Evolutionary conservation across 345 rosid species (phyloP).

Genomic region (Xanthoceras sorbifolium): DNA sequence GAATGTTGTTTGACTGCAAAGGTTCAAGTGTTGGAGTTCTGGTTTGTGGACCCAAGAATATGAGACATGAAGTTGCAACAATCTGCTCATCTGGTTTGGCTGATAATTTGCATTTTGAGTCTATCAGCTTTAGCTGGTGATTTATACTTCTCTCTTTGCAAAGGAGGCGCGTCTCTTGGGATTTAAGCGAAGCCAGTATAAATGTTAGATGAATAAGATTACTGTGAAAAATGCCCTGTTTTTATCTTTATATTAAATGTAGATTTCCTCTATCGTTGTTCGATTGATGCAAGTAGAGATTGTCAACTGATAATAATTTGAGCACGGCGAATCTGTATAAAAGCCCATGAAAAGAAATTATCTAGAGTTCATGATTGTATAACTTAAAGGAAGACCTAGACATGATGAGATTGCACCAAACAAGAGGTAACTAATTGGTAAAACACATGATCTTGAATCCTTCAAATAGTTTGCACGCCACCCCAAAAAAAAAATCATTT

Average conservation of each 20-base stretch:
- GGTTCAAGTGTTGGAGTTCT: constrained; percentile 70
- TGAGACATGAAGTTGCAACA: constrained; percentile 69
- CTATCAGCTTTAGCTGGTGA: constrained; percentile 85
- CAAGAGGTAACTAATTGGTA: background rate
- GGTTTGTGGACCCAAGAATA: constrained; percentile 69
- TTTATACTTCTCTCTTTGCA: background rate
- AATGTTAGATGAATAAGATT: background rate
- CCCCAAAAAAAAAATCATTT: background rate
- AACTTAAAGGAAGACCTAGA: too few species aligned
- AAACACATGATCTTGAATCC: background rate
- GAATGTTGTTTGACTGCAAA: constrained; percentile 41
- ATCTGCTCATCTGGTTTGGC: constrained; percentile 58
- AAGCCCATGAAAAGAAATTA: too few species aligned
- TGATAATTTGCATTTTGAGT: constrained; percentile 63
- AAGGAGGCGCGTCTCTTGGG: background rate
- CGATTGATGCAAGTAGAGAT: background rate
- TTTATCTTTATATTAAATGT: background rate
- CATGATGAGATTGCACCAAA: too few species aligned
- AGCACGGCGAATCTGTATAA: background rate
- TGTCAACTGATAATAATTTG: too few species aligned
- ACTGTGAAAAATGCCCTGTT: background rate
- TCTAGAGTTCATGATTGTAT: too few species aligned
- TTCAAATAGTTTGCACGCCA: background rate
- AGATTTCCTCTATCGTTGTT: background rate
- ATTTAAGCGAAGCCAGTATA: background rate